phyloP scores from a whole-genome alignment of 148 eudicot species.

The Arbutus unedo region DNA sequence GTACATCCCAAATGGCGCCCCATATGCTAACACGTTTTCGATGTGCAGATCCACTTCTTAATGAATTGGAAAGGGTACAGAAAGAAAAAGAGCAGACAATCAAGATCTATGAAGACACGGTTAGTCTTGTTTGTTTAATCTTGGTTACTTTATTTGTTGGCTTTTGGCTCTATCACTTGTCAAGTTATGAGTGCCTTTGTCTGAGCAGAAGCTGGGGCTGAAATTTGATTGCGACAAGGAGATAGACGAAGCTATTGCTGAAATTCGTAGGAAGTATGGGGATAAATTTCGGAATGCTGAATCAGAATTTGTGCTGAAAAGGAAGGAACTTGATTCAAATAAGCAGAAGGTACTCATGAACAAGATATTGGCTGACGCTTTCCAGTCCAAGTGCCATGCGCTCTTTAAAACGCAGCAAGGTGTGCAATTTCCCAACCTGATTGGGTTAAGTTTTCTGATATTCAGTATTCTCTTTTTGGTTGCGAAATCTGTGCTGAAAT shows the following conservation, averaged over 20 bases:
- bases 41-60: slow-evolving; percentile 57
- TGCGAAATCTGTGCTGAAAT: too few species aligned
- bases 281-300: slow-evolving; percentile 55
- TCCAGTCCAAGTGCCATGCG: slow-evolving; percentile 59
- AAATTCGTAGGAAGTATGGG: slow-evolving; percentile 52
- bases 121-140: slow-evolving; percentile 31
- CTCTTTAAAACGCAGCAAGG: slow-evolving; percentile 44
- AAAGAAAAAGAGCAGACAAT: slow-evolving; percentile 38
- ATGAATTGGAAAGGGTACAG: slow-evolving; percentile 47
- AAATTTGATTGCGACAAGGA: slow-evolving; percentile 66
- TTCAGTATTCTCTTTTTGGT: too few species aligned
- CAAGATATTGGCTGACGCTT: slow-evolving; percentile 66
- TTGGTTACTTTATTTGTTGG: background rate
- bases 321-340: slow-evolving; percentile 52
- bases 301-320: slow-evolving; percentile 43
- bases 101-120: slow-evolving; percentile 44
- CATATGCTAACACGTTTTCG: slow-evolving; percentile 16
- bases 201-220: slow-evolving; percentile 52
- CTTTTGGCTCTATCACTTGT: slow-evolving; percentile 11
- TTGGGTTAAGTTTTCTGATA: background rate
- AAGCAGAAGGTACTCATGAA: slow-evolving; percentile 51
- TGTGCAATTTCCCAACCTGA: slow-evolving; percentile 18
- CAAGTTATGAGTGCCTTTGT: slow-evolving; percentile 14
- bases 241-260: slow-evolving; percentile 49
- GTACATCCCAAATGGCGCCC: slow-evolving; percentile 25